Evolutionary conservation across 2,329 filamentous ascomycete species (phyloP), one percentile per base, ranked within the genome.

Genomic region (Tetracladium maxilliforme): DNA sequence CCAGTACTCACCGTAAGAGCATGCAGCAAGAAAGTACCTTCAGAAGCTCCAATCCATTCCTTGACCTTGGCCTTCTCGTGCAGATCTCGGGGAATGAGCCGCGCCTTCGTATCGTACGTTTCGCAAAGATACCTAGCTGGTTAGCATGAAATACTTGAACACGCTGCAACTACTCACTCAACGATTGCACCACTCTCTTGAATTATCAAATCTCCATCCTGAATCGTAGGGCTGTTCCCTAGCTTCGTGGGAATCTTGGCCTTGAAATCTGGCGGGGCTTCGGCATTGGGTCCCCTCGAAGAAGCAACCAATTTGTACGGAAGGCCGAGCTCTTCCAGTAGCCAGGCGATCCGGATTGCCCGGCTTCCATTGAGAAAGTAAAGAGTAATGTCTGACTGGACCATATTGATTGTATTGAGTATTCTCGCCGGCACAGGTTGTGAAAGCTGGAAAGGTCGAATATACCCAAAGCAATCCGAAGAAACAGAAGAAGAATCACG

Each of bases 111-210:
- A 30, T 61, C 56, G 38, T 61, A 62, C 3, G 38, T 53, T 23
- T 58, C 56, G 39, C 47, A 52, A 10, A 61, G 42, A 27, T 60
- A 61, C 34, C 55, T 58, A 14, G 14, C 10, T 10, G n/a, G n/a
- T n/a, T n/a, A n/a, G n/a, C n/a, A n/a, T n/a, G n/a, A n/a, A n/a
- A n/a, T n/a, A n/a, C n/a, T n/a, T n/a, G n/a, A n/a, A n/a, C n/a
- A n/a, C n/a, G n/a, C n/a, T 8, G 19, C 20, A 16, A 17, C 23
- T 15, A 30, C 49, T 21, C 43, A 58, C 54, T 61, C 54, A 18
- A 45, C 49, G 24, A 61, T 60, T 10, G 51, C 56, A 4, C 55
- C 54, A 31, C 54, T 59, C 38, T 61, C 57, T 20, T 44, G 43
- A 6, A 58, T 29, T 0, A 40, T 39, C n/a, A 54, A 24, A 7